Evolutionary conservation across 257 asterid species (phyloP).

Genomic region (Solanum pinnatisectum): DNA sequence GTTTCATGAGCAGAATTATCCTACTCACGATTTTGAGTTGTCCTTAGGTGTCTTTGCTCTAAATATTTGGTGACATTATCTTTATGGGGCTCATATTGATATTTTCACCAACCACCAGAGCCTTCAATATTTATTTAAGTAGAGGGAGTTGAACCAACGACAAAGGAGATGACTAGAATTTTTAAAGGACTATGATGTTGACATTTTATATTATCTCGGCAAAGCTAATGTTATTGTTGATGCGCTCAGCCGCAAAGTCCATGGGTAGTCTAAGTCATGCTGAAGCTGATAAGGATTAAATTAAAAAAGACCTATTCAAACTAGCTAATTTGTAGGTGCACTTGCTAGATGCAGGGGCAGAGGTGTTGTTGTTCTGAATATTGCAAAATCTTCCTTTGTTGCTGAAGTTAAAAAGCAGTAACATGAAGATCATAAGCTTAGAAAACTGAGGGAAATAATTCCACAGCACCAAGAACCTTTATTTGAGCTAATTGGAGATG

Average conservation of each 20-base stretch:
- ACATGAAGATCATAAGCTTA: no score
- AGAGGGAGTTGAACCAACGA: neutral
- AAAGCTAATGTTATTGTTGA: neutral
- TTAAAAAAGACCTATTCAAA: no score
- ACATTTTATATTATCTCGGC: no score
- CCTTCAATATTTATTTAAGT: neutral
- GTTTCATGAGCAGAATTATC: no score
- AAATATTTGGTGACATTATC: neutral
- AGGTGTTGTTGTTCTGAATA: no score
- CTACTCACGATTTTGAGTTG: neutral
- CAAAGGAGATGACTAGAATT: neutral
- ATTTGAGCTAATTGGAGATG: no score
- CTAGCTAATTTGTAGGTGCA: neutral
- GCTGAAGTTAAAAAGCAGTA: accelerated
- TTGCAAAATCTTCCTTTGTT: no score
- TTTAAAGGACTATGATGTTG: neutral
- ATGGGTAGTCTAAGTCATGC: neutral
- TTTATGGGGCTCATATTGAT: neutral
- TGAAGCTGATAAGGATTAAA: neutral
- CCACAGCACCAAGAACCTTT: no score
- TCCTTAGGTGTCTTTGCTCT: neutral
- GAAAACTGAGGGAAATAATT: no score
- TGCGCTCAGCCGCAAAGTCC: neutral
- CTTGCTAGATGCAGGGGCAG: neutral
- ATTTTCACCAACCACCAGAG: neutral